These are phyloP conservation scores for Apiospora hydei DNA, from an alignment of 2,329 filamentous ascomycete genomes.

Conservation along the genomic window DNA sequence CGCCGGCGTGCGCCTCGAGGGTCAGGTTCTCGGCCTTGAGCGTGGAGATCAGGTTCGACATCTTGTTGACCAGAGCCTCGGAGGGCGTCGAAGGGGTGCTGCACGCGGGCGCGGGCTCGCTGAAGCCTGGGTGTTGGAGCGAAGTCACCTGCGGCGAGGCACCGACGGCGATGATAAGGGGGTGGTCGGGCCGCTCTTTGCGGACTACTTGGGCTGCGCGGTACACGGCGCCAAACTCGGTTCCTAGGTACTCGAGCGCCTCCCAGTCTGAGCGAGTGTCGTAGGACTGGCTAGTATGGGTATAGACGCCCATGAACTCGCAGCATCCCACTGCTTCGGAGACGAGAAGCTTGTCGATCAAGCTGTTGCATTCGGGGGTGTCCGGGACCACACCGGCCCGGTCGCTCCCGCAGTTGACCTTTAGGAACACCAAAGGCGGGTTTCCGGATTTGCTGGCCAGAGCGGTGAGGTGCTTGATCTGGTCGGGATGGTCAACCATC, in stretches of 20 bases:
- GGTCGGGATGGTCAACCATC: constrained; percentile 73
- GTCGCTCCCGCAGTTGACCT: constrained; percentile 76
- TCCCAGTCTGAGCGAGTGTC: constrained; percentile 58
- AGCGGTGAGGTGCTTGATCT: constrained; percentile 58
- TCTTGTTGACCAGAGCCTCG: constrained; percentile 29
- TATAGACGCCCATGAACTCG: constrained; percentile 71
- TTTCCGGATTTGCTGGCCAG: constrained; percentile 51
- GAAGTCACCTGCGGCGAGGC: constrained; percentile 78
- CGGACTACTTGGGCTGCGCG: constrained; percentile 51
- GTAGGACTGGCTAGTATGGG: constrained; percentile 78
- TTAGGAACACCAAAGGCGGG: constrained; percentile 68
- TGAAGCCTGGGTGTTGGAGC: constrained; percentile 61
- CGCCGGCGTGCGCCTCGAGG: constrained; percentile 78
- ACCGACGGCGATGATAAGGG: constrained; percentile 71
- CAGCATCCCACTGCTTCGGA: constrained; percentile 47
- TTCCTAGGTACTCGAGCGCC: constrained; percentile 64
- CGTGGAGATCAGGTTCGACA: constrained; percentile 49
- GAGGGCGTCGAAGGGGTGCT: background rate
- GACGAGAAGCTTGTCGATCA: constrained; percentile 55
- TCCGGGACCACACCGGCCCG: constrained; percentile 70
- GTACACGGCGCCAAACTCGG: constrained; percentile 65
- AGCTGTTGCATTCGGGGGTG: constrained; percentile 51
- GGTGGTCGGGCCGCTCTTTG: constrained; percentile 38
- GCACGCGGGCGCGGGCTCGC: constrained; percentile 7
- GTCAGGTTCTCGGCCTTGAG: constrained; percentile 49